Base-by-base conservation (phyloP, 2,329 filamentous ascomycete genomes). In the Penicillium glabrum region DNA sequence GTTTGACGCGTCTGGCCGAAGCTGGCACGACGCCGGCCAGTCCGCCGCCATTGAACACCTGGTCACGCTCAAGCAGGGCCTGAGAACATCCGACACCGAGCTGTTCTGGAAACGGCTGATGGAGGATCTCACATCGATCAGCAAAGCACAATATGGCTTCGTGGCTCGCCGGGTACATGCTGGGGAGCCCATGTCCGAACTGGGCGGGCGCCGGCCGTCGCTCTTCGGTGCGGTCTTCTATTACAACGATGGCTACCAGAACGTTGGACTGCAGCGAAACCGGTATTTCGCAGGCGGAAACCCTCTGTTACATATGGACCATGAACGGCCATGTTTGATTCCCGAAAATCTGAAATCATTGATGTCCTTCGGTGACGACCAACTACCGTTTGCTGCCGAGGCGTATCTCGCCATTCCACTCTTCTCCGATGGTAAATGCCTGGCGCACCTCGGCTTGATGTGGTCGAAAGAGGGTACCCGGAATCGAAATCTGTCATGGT, bases 361-460 rank as follows among this genome's bases (percentile, higher is more conserved):
- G 66, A 80, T 84, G 46, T 79, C 85, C 61, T 87, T 87, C 62
- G 84, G 85, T 5, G 64, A 64, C 47, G 87, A 88, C 64, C 71
- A 78, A 49, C 72, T 89, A 13, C 83, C 86, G 0, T 82, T 86
- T 27, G 78, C 83, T 2, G 84, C 83, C 31, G 87, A 89, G 64
- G 85, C 86, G 3, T 90, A 88, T 67, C 77, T 90, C 35, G 86
- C 84, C 8, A 77, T 89, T 14, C 88, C 88, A 0, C 75, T 90
- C 2, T 89, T 86, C 61, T 80, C 82, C 4, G 81, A 85, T 43
- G 85, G 82, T 31, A 88, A 86, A 69, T 89, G 85, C 67, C 83
- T 88, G 64, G 87, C 85, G 23, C 85, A 89, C 70, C 86, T 90
- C 67, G 88, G 87, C n/a, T 77, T 88, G 69, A 86, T 90, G 79